A percentile compares a stretch with the other conserved stretches of the same genome.
phyloP scores from a whole-genome alignment of 495 filamentous ascomycete genomes.

The Jackrogersella multiformis region DNA sequence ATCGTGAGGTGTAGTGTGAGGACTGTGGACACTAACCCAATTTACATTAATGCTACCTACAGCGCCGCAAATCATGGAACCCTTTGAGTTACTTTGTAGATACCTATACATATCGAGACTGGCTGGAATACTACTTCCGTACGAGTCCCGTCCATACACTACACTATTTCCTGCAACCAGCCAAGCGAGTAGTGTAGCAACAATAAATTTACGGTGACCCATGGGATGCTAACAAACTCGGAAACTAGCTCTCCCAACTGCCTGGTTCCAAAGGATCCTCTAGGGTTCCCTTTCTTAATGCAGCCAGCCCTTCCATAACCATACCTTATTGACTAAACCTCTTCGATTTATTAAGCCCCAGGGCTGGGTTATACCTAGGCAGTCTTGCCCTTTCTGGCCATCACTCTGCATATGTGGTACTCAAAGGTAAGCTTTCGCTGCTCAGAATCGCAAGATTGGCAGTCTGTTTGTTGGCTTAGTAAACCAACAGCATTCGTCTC shows the following conservation, averaged over 20 bases:
- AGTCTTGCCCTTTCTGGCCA: conserved; percentile 13
- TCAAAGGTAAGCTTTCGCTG: not conserved
- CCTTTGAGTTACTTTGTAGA: not conserved
- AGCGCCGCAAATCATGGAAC: not conserved
- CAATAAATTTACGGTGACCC: not conserved
- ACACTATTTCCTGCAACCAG: not conserved
- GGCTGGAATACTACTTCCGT: not conserved
- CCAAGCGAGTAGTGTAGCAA: not conserved
- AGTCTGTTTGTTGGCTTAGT: too few species aligned
- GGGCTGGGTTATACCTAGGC: conserved; percentile 7
- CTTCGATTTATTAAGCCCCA: not conserved
- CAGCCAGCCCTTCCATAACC: not conserved
- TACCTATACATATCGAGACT: not conserved
- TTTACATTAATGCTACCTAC: not conserved
- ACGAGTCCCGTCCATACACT: not conserved
- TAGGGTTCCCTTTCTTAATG: not conserved
- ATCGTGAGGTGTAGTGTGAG: not conserved
- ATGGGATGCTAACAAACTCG: not conserved
- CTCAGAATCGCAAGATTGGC: conserved; percentile 10
- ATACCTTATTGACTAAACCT: conserved; percentile 9
- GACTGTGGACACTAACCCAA: conserved; percentile 5
- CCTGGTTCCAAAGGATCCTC: not conserved
- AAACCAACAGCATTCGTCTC: not conserved
- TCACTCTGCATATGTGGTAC: conserved; percentile 27
- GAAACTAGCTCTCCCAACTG: not conserved